phyloP scores from a whole-genome alignment of 1,139 yeast genomes.

The Sugiyamaella pinicola region DNA sequence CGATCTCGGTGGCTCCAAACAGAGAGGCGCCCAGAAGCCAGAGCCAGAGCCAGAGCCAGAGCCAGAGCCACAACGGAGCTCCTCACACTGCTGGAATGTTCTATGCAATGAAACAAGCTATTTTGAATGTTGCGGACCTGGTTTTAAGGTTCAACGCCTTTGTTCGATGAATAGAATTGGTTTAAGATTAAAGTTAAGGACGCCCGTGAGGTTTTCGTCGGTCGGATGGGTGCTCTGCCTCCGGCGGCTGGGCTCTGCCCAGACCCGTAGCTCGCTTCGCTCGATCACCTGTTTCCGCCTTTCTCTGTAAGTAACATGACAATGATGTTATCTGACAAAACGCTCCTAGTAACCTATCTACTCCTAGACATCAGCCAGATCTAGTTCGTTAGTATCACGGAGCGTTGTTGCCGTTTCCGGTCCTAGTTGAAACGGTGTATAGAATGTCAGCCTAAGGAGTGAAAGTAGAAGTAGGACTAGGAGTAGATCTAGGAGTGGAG shows the following conservation, averaged over 20 bases:
- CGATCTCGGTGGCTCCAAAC: no score
- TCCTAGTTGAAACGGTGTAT: no score
- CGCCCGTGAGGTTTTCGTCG: background rate
- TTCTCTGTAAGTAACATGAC: no score
- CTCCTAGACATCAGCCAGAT: no score
- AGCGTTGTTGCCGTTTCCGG: no score
- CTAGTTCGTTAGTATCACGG: no score
- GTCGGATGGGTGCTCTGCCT: background rate
- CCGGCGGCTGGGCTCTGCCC: background rate
- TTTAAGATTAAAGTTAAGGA: background rate
- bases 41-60: no score
- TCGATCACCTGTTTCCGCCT: background rate
- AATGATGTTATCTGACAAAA: no score
- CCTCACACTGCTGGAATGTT: background rate
- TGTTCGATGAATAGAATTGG: background rate
- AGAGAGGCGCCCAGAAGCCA: no score
- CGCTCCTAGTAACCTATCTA: no score
- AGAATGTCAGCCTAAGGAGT: no score
- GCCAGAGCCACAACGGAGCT: no score
- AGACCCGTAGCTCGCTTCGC: background rate
- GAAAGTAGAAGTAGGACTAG: background rate
- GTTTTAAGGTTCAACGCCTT: background rate
- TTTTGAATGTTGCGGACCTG: background rate
- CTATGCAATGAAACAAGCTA: conserved; percentile 7
- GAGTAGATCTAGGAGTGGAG: background rate